phyloP scores from a whole-genome alignment of 805 yeast genomes.

The Kodamaea neixiangensis region DNA sequence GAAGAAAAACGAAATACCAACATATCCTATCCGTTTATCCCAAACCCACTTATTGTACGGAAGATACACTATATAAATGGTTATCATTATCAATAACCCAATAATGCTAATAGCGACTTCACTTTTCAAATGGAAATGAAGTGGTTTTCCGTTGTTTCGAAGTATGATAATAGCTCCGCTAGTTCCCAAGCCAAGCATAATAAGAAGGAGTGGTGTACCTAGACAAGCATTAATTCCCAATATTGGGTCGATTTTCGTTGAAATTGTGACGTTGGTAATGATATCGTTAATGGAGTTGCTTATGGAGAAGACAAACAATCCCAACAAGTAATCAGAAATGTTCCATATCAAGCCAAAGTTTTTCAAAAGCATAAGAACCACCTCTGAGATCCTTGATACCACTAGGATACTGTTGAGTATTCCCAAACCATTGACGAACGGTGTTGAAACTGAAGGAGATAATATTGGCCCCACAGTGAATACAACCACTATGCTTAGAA shows the following conservation, averaged over 20 bases:
- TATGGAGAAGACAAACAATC: slow-evolving; percentile 49
- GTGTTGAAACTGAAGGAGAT: not conserved
- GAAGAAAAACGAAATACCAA: slow-evolving; percentile 10
- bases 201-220: slow-evolving; percentile 53
- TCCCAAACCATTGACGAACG: slow-evolving; percentile 20
- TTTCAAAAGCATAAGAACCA: slow-evolving; percentile 34
- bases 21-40: slow-evolving; percentile 30
- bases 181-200: slow-evolving; percentile 52
- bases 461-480: slow-evolving; percentile 5
- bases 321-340: slow-evolving; percentile 50
- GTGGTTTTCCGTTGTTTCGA: slow-evolving; percentile 7
- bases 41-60: slow-evolving; percentile 37
- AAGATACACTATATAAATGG: slow-evolving; percentile 26
- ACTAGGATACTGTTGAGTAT: slow-evolving; percentile 27
- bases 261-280: slow-evolving; percentile 50
- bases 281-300: slow-evolving; percentile 56
- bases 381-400: slow-evolving; percentile 27
- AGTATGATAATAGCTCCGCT: slow-evolving; percentile 30
- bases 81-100: slow-evolving; percentile 26
- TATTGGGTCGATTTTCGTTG: slow-evolving; percentile 37
- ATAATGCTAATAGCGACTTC: slow-evolving; percentile 27
- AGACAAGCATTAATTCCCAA: slow-evolving; percentile 53
- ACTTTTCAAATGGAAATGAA: slow-evolving; percentile 22
- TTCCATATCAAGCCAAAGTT: slow-evolving; percentile 46
- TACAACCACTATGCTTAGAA: slow-evolving; percentile 4